phyloP scores from a whole-genome alignment of 2,329 filamentous ascomycete species.

The Apiospora marii region DNA sequence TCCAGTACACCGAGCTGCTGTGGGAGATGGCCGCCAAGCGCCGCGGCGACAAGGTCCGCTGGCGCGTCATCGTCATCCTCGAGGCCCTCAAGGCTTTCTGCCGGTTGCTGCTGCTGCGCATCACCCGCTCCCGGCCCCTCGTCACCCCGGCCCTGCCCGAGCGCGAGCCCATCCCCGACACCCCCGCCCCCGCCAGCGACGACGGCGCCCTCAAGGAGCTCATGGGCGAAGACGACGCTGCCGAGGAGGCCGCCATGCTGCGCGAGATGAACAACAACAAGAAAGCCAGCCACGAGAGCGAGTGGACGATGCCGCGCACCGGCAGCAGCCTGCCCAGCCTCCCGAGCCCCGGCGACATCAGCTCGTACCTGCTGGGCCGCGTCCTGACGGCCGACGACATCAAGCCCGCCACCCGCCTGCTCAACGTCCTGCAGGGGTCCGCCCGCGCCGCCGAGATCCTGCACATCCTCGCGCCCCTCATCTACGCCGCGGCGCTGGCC shows the following conservation, averaged over 20 bases:
- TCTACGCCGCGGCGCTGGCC: constrained; percentile 86
- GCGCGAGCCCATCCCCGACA: constrained; percentile 77
- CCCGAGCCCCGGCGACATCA: constrained; percentile 82
- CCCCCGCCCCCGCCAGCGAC: constrained; percentile 59
- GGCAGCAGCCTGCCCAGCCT: constrained; percentile 84
- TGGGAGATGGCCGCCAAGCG: constrained; percentile 97
- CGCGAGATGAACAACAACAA: constrained; percentile 47
- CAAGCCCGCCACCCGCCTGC: constrained; percentile 84
- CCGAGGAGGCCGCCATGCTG: constrained; percentile 42
- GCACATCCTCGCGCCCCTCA: constrained; percentile 87
- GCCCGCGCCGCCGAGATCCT: constrained; percentile 85
- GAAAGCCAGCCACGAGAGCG: constrained; percentile 62
- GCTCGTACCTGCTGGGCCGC: constrained; percentile 85
- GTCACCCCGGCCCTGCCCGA: constrained; percentile 87
- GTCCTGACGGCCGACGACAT: constrained; percentile 96
- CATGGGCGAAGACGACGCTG: constrained; percentile 47
- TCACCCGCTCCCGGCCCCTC: constrained; percentile 84
- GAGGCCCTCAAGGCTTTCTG: constrained; percentile 89
- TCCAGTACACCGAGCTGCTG: constrained; percentile 94
- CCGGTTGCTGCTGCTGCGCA: constrained; percentile 77
- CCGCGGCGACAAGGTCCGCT: constrained; percentile 80
- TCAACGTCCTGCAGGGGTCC: constrained; percentile 81
- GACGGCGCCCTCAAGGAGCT: constrained; percentile 48
- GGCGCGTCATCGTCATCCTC: constrained; percentile 85
- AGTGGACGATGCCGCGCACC: constrained; percentile 95